phyloP scores from a whole-genome alignment of 2,329 filamentous ascomycete species.

The Fusarium duplospermum region DNA sequence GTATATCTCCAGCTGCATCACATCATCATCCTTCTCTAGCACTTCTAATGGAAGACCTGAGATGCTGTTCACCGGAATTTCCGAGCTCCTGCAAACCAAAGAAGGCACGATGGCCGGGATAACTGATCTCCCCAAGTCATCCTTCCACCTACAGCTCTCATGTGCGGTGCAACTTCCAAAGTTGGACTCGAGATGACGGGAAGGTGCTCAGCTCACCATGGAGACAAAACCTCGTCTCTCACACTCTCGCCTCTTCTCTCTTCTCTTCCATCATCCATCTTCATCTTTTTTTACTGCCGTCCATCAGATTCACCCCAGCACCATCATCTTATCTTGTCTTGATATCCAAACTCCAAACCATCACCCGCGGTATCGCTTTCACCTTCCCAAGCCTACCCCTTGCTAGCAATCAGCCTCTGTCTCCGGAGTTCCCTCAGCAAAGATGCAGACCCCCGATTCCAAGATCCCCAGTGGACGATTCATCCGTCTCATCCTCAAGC shows the following conservation, averaged over 20 bases:
- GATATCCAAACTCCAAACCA: background rate
- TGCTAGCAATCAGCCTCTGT: background rate
- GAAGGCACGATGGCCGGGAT: background rate
- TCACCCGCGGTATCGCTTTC: conserved; percentile 3
- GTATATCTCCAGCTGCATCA: background rate
- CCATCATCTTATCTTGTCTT: conserved; percentile 4
- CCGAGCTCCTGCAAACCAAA: background rate
- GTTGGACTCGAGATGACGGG: background rate
- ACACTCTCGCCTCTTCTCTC: background rate
- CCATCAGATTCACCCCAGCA: background rate
- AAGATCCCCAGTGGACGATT: background rate
- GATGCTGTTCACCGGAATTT: background rate
- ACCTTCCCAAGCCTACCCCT: background rate
- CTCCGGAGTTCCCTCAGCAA: background rate
- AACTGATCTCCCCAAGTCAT: background rate
- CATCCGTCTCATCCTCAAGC: conserved; percentile 20
- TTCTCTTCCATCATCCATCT: conserved; percentile 18
- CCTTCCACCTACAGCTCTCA: background rate
- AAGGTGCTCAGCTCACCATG: conserved; percentile 5
- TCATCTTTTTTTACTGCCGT: conserved; percentile 16
- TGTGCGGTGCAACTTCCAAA: conserved; percentile 12
- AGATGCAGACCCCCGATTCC: background rate
- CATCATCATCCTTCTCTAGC: background rate
- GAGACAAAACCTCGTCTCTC: conserved; percentile 9
- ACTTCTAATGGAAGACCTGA: background rate